phyloP scores from a whole-genome alignment of 495 filamentous ascomycete species.

The Saxophila tyrrhenica region DNA sequence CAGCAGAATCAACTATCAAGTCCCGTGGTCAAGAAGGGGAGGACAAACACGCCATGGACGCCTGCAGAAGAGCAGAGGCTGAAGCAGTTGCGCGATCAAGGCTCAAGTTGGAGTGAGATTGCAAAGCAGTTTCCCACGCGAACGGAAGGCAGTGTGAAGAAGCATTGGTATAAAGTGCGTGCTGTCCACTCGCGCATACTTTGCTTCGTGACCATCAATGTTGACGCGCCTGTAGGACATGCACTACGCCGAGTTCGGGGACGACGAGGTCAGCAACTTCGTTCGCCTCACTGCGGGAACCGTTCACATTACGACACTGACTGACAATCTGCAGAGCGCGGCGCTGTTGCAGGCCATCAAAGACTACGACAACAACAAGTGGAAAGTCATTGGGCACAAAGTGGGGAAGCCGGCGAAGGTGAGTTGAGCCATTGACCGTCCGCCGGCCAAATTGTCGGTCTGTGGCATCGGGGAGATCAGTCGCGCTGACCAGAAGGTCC shows the following conservation, averaged over 20 bases:
- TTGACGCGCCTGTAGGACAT: constrained; percentile 55
- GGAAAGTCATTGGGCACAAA: constrained; percentile 93
- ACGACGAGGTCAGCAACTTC: constrained; percentile 70
- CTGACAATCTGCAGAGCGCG: constrained; percentile 48
- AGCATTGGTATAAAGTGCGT: constrained; percentile 97
- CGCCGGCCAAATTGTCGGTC: too few species aligned
- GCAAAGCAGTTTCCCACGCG: constrained; percentile 93
- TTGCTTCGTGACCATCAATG: constrained; percentile 5
- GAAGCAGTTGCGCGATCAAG: constrained; percentile 86
- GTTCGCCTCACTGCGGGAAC: constrained; percentile 21
- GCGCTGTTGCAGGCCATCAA: constrained; percentile 89
- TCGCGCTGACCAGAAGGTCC: neutral
- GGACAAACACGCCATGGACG: constrained; percentile 97
- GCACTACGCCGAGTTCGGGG: constrained; percentile 98
- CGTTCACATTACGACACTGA: constrained; percentile 5
- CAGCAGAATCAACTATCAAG: constrained; percentile 19
- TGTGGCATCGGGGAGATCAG: neutral
- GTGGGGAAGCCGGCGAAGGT: constrained; percentile 98
- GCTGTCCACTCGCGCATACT: neutral
- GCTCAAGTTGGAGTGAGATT: constrained; percentile 93
- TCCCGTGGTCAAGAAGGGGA: constrained; percentile 74
- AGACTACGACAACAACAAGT: constrained; percentile 96
- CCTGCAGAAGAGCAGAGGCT: constrained; percentile 84
- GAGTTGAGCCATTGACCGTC: neutral
- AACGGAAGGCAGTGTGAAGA: constrained; percentile 97